Evolutionary conservation across 495 filamentous ascomycete species (phyloP).

Genomic region (Echria macrotheca): DNA sequence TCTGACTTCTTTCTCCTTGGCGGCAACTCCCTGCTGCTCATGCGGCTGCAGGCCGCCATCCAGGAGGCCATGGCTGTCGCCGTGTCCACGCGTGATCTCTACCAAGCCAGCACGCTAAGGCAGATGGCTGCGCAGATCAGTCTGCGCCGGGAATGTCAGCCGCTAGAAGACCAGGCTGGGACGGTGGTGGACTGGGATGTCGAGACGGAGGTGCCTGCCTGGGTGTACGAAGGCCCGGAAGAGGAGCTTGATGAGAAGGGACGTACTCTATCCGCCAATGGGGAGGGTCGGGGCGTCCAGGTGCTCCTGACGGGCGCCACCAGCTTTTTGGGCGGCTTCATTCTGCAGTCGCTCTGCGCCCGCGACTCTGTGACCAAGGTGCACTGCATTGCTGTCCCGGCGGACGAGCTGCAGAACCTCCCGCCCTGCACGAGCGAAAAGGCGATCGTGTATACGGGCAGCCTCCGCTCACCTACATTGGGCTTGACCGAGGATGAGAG

Average conservation of each 20-base stretch:
- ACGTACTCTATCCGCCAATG: no score
- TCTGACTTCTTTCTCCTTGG: slow-evolving; percentile 4
- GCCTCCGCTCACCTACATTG: slow-evolving; percentile 10
- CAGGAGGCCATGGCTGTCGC: neutral
- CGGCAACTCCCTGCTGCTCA: slow-evolving; percentile 1
- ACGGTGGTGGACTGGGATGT: slow-evolving; percentile 36
- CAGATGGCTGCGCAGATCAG: slow-evolving; percentile 12
- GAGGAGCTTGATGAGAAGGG: no score
- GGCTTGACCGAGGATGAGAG: slow-evolving; percentile 22
- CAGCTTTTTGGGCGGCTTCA: slow-evolving; percentile 19
- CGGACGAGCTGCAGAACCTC: neutral
- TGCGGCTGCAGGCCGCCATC: neutral
- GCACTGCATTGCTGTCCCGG: slow-evolving; percentile 8
- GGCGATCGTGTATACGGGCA: neutral
- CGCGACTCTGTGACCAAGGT: slow-evolving; percentile 14
- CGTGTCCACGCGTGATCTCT: neutral
- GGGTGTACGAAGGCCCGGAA: neutral
- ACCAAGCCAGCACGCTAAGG: neutral
- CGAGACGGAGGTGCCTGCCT: slow-evolving; percentile 27
- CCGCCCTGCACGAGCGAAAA: neutral
- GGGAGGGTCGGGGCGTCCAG: no score
- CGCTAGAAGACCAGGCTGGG: slow-evolving; percentile 6
- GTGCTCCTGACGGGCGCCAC: slow-evolving; percentile 32
- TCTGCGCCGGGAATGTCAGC: neutral
- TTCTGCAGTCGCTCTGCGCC: slow-evolving; percentile 13